A percentile compares a stretch with the other conserved stretches of the same genome.
These are phyloP conservation scores for Craspedostauros australis DNA, from an alignment of 108 stramenopile species.

Conservation along the genomic window DNA sequence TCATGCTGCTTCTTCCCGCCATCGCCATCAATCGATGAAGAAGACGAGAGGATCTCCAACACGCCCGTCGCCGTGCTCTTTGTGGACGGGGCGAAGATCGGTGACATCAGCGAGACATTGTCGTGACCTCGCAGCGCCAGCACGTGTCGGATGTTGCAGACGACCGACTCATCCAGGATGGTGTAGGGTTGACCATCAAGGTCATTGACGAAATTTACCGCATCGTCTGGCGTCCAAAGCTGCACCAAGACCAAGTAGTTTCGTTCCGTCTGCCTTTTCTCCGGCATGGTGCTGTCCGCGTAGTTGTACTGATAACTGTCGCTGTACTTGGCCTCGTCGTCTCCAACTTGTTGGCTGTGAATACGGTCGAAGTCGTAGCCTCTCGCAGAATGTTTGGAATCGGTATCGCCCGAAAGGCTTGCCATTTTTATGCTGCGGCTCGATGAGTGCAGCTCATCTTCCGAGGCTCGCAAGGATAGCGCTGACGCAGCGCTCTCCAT, in stretches of 20 bases:
- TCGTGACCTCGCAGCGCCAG: constrained; percentile 48
- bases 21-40: constrained; percentile 16
- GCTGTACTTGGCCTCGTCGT: not conserved
- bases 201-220: constrained; percentile 50
- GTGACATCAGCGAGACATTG: constrained; percentile 53
- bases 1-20: not conserved
- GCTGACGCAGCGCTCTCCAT: too few species aligned
- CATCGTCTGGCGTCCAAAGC: constrained; percentile 41
- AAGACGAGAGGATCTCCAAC: constrained; percentile 12
- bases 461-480: too few species aligned
- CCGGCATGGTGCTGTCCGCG: not conserved
- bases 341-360: too few species aligned
- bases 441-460: too few species aligned
- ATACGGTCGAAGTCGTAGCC: too few species aligned
- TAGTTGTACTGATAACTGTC: not conserved
- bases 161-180: constrained; percentile 53
- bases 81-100: constrained; percentile 51
- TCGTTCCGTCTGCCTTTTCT: constrained; percentile 4
- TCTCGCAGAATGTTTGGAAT: too few species aligned
- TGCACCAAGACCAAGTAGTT: constrained; percentile 59
- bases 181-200: constrained; percentile 66
- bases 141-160: constrained; percentile 48
- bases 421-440: too few species aligned
- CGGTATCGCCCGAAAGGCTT: too few species aligned
- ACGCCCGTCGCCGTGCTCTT: constrained; percentile 1